Evolutionary conservation across 768 basidiomycete genomes (phyloP).

Genomic region (Gymnopilus junonius): DNA sequence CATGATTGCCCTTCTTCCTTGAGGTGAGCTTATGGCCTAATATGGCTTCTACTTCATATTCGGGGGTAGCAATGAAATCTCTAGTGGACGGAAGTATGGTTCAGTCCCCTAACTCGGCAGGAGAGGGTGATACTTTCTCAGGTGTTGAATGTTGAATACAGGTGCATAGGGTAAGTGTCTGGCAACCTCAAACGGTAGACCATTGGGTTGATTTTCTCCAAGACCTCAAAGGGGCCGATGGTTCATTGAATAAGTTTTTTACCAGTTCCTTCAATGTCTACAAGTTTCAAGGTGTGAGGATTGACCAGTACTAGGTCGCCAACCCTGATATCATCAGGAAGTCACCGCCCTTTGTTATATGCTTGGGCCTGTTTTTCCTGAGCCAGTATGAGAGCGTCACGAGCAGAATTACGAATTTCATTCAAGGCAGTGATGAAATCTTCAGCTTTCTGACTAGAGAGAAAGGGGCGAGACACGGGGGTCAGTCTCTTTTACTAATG

Average conservation of each 20-base stretch:
- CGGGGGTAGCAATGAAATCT: constrained; percentile 16
- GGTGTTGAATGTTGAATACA: constrained; percentile 26
- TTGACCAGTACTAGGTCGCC: constrained; percentile 29
- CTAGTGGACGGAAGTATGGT: constrained; percentile 14
- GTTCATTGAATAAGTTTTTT: too few species aligned
- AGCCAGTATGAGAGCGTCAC: too few species aligned
- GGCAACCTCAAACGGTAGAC: constrained; percentile 28
- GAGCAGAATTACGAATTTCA: too few species aligned
- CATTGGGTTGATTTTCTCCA: constrained; percentile 25
- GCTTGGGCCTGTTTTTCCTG: constrained; percentile 14
- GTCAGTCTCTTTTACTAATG: too few species aligned
- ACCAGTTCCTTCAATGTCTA: constrained; percentile 22
- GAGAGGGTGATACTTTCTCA: constrained; percentile 23
- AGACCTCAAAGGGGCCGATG: too few species aligned
- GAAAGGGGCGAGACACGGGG: too few species aligned
- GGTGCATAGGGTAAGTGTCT: constrained; percentile 29
- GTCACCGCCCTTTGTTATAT: constrained; percentile 4
- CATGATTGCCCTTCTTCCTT: constrained; percentile 16
- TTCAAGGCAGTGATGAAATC: too few species aligned
- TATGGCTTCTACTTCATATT: constrained; percentile 24
- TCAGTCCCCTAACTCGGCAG: constrained; percentile 17
- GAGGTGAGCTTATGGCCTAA: constrained; percentile 1
- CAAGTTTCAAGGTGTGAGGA: constrained; percentile 27
- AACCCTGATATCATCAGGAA: background rate
- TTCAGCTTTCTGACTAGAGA: too few species aligned